Conservation (phyloP, 257 asterid genomes). For the Solanum clarkiae region DNA sequence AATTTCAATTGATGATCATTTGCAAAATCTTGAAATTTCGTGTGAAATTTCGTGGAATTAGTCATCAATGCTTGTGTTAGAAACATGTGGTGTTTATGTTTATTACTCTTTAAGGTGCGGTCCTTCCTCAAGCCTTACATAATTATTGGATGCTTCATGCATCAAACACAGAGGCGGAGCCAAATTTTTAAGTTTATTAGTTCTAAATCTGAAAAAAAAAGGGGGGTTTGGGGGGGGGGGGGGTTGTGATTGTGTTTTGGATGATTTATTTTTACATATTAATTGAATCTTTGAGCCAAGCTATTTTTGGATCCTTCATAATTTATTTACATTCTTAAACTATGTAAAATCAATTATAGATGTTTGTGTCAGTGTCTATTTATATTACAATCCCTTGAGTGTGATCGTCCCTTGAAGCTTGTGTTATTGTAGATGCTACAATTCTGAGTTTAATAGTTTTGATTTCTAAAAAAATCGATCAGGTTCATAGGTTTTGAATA, state of each 20-base stretch:
- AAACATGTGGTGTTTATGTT: not conserved
- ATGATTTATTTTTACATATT: not conserved
- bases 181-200: not conserved
- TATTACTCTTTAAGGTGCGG: accelerated
- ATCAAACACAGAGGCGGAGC: accelerated
- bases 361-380: no score
- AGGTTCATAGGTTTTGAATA: not conserved
- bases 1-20: no score
- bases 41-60: not conserved
- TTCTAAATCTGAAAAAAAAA: not conserved
- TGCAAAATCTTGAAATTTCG: not conserved
- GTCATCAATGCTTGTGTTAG: accelerated
- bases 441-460: not conserved
- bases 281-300: not conserved
- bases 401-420: no score
- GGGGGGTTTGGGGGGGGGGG: no score
- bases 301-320: not conserved
- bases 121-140: not conserved
- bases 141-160: not conserved
- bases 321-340: no score
- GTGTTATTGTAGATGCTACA: no score
- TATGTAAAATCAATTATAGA: no score
- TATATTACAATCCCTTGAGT: not conserved
- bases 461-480: not conserved
- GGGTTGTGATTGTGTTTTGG: not conserved